These are phyloP conservation scores for Metschnikowia henanensis DNA, from an alignment of 805 yeast genomes.

Conservation along the genomic window DNA sequence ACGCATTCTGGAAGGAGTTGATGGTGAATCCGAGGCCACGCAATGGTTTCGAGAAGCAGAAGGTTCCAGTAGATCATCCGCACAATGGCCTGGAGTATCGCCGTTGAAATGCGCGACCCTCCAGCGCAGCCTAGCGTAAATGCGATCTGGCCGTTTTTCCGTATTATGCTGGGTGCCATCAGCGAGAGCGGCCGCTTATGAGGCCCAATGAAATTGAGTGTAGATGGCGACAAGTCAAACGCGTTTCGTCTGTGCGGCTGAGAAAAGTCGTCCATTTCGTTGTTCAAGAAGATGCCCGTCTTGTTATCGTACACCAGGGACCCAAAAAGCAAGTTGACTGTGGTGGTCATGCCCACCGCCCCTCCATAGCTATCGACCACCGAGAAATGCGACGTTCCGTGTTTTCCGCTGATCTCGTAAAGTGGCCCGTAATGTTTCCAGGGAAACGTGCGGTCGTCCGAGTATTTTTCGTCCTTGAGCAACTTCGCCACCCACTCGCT, in stretches of 20 bases:
- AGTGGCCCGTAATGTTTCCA: conserved; percentile 81
- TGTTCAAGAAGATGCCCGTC: conserved; percentile 83
- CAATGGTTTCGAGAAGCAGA: conserved; percentile 64
- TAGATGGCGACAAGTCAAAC: conserved; percentile 79
- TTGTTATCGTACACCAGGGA: conserved; percentile 73
- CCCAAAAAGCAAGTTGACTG: conserved; percentile 84
- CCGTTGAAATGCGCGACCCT: conserved; percentile 82
- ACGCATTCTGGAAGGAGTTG: conserved; percentile 77
- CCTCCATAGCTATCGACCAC: conserved; percentile 72
- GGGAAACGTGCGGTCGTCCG: conserved; percentile 53
- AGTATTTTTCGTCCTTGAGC: conserved; percentile 48
- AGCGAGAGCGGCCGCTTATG: conserved; percentile 83
- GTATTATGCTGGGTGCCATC: conserved; percentile 67
- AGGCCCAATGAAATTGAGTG: conserved; percentile 75
- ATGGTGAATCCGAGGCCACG: conserved; percentile 86
- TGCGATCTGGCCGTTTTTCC: conserved; percentile 34
- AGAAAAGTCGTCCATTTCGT: conserved; percentile 95
- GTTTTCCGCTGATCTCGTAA: conserved; percentile 74
- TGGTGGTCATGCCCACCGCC: conserved; percentile 87
- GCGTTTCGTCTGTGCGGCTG: conserved; percentile 68
- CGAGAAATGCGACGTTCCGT: conserved; percentile 89
- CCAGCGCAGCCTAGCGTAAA: conserved; percentile 88
- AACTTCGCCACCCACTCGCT: conserved; percentile 55
- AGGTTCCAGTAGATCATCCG: conserved; percentile 58
- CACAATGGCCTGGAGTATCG: conserved; percentile 78